Evolutionary conservation across 2,329 filamentous ascomycete species (phyloP).

Genomic region (Parasarocladium wereldwijsianum): DNA sequence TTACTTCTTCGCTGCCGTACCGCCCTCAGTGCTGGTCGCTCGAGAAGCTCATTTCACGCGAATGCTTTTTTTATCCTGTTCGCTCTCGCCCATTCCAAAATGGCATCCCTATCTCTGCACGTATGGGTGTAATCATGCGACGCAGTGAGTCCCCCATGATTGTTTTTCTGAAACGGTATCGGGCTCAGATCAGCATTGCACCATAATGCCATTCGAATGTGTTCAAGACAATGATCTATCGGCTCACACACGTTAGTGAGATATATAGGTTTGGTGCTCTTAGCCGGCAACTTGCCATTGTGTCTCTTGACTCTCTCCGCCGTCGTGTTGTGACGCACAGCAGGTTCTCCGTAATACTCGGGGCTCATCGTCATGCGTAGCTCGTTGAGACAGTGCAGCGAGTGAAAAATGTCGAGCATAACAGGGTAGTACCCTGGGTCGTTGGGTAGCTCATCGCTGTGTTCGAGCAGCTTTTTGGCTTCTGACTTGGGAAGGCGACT

Average conservation of each 20-base stretch:
- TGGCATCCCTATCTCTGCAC: not conserved
- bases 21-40: no score
- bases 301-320: not conserved
- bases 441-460: not conserved
- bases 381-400: conserved; percentile 2
- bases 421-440: conserved; percentile 1
- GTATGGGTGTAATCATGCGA: not conserved
- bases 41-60: no score
- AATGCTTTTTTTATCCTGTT: conserved; percentile 1
- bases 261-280: not conserved
- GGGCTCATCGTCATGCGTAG: not conserved
- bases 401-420: conserved; percentile 2
- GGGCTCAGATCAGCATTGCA: conserved; percentile 1
- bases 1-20: no score
- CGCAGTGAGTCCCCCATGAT: not conserved
- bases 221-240: not conserved
- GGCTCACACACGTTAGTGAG: not conserved
- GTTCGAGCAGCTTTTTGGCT: not conserved
- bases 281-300: not conserved
- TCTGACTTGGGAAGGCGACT: not conserved
- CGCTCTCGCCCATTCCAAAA: conserved; percentile 1
- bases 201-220: not conserved
- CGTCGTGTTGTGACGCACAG: not conserved
- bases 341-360: not conserved
- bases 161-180: not conserved